Evolutionary conservation across 306 rosid species (phyloP).

Genomic region (Prunus persica): DNA sequence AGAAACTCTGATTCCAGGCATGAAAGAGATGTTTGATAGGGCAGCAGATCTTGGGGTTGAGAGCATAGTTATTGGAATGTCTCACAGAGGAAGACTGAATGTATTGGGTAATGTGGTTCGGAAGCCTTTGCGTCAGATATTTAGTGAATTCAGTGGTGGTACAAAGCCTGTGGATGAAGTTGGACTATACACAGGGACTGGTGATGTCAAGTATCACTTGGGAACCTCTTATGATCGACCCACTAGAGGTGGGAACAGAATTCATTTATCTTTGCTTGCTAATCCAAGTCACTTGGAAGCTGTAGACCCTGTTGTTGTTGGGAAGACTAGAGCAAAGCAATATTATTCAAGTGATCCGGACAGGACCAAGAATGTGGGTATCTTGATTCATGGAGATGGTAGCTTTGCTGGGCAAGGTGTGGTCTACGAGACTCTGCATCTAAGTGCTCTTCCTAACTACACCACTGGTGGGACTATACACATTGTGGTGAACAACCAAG

Average conservation of each 20-base stretch:
- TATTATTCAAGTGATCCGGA: constrained; percentile 68
- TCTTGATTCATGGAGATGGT: constrained; percentile 95
- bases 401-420: constrained; percentile 99
- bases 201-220: constrained; percentile 95
- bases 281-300: constrained; percentile 98
- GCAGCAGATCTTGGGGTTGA: constrained; percentile 95
- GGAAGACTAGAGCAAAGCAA: constrained; percentile 95
- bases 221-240: constrained; percentile 95
- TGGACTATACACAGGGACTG: constrained; percentile 91
- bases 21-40: constrained; percentile 93
- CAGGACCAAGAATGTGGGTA: constrained; percentile 78
- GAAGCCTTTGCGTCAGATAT: constrained; percentile 89
- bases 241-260: constrained; percentile 80
- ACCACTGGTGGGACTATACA: constrained; percentile 96
- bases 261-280: constrained; percentile 87
- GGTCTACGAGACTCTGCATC: constrained; percentile 90
- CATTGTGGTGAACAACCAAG: constrained; percentile 89
- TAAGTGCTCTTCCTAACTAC: constrained; percentile 94
- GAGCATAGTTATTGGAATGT: constrained; percentile 95
- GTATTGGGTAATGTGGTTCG: constrained; percentile 90
- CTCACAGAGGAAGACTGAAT: constrained; percentile 84
- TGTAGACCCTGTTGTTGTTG: constrained; percentile 87
- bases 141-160: constrained; percentile 83
- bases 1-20: constrained; percentile 90
- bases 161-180: constrained; percentile 79